Evolutionary conservation across 2,329 filamentous ascomycete species (phyloP).

Genomic region (Lachnum nothofagi): DNA sequence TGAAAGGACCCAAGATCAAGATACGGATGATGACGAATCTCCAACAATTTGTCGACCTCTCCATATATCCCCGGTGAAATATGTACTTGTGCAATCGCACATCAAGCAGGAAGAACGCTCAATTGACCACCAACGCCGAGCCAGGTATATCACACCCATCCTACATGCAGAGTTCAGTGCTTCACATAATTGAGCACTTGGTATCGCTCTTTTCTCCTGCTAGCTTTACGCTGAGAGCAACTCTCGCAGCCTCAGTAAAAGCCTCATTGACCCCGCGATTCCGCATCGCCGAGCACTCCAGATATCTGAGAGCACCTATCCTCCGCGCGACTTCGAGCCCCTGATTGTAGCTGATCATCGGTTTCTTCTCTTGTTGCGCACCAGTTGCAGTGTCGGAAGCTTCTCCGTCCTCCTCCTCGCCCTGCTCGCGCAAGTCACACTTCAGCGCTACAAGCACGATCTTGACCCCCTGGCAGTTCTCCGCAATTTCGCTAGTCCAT

Average conservation of each 20-base stretch:
- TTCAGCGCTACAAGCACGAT: conserved; percentile 93
- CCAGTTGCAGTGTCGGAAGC: conserved; percentile 40
- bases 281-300: conserved; percentile 97
- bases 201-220: conserved; percentile 52
- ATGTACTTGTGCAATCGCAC: conserved; percentile 10
- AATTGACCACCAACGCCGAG: conserved; percentile 11
- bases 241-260: conserved; percentile 93
- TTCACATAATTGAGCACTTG: conserved; percentile 57
- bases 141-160: conserved; percentile 8
- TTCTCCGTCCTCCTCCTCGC: conserved; percentile 54
- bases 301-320: conserved; percentile 88
- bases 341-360: conserved; percentile 83
- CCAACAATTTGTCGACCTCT: background rate
- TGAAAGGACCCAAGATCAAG: background rate
- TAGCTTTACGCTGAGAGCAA: conserved; percentile 71
- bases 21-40: background rate
- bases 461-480: conserved; percentile 94
- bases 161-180: background rate
- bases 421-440: conserved; percentile 83
- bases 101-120: conserved; percentile 4
- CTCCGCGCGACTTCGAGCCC: conserved; percentile 85
- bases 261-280: conserved; percentile 98
- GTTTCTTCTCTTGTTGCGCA: conserved; percentile 54
- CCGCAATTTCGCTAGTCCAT: conserved; percentile 96
- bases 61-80: conserved; percentile 1